Evolutionary conservation across 805 yeast genomes (phyloP).

Genomic region (Saturnispora gosingensis): DNA sequence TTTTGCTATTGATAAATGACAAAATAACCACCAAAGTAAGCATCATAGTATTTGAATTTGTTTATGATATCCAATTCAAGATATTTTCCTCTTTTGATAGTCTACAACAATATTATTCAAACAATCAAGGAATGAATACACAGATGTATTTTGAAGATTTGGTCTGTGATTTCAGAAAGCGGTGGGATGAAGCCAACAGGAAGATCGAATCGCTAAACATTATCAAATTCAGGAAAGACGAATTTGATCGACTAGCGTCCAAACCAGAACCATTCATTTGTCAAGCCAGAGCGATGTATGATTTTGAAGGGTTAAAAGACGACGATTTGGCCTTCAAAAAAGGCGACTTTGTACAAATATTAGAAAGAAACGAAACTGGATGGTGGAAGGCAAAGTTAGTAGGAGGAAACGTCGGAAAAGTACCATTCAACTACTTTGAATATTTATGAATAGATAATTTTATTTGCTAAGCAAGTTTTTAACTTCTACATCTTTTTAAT

Average conservation of each 20-base stretch:
- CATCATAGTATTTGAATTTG: slow-evolving; percentile 15
- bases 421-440: slow-evolving; percentile 35
- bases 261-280: not conserved
- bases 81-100: slow-evolving; percentile 9
- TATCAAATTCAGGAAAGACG: not conserved
- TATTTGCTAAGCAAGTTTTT: slow-evolving; percentile 4
- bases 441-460: not conserved
- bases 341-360: slow-evolving; percentile 36
- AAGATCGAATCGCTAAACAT: slow-evolving; percentile 2
- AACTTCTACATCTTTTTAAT: not conserved
- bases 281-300: slow-evolving; percentile 29
- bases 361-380: slow-evolving; percentile 29
- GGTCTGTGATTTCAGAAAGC: not conserved
- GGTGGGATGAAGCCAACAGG: not conserved
- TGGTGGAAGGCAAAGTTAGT: slow-evolving; percentile 43
- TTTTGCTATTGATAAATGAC: slow-evolving; percentile 29
- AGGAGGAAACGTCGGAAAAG: slow-evolving; percentile 32
- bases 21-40: slow-evolving; percentile 23
- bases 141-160: slow-evolving; percentile 8
- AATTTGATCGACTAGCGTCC: not conserved
- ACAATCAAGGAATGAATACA: not conserved
- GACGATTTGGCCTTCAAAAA: slow-evolving; percentile 36
- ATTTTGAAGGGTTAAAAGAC: slow-evolving; percentile 28
- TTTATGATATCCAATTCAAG: slow-evolving; percentile 26
- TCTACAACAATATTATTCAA: slow-evolving; percentile 8